These are phyloP conservation scores for Colletotrichum tamarilloi DNA, from an alignment of 2,329 filamentous ascomycete genomes.

Conservation along the genomic window DNA sequence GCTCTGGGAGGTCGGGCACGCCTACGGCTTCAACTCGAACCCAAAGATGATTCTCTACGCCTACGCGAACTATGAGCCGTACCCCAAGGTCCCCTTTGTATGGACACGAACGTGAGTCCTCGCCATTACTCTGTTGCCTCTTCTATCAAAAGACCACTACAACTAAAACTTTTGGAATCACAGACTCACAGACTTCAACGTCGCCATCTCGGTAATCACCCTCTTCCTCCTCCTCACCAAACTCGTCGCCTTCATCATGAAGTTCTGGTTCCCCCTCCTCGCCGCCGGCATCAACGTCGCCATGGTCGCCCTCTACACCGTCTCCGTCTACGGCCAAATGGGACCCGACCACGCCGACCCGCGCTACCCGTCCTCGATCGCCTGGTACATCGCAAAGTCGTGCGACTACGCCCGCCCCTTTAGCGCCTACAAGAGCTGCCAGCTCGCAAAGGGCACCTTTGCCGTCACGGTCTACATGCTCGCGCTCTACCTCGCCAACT, in stretches of 20 bases:
- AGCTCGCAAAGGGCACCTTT: slow-evolving; percentile 75
- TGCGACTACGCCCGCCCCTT: slow-evolving; percentile 70
- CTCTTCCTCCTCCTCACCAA: slow-evolving; percentile 82
- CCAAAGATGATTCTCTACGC: slow-evolving; percentile 77
- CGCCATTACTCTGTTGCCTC: slow-evolving; percentile 5
- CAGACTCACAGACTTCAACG: slow-evolving; percentile 80
- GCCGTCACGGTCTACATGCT: slow-evolving; percentile 74
- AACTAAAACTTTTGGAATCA: too few relatives aligned
- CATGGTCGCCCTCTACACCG: slow-evolving; percentile 71
- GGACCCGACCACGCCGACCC: slow-evolving; percentile 79
- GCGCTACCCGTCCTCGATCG: slow-evolving; percentile 67
- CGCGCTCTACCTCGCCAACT: slow-evolving; percentile 68
- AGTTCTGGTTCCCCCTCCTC: slow-evolving; percentile 75
- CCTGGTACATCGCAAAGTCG: slow-evolving; percentile 81
- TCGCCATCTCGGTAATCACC: slow-evolving; percentile 79
- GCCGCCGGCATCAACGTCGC: slow-evolving; percentile 67
- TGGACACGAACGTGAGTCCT: slow-evolving; percentile 78
- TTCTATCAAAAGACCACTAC: neutral
- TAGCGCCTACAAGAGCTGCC: slow-evolving; percentile 68
- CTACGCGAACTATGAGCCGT: slow-evolving; percentile 75
- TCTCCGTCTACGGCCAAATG: slow-evolving; percentile 77
- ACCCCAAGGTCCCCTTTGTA: slow-evolving; percentile 73
- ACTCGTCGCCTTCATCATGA: slow-evolving; percentile 76
- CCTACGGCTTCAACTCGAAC: slow-evolving; percentile 79
- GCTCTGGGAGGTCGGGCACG: slow-evolving; percentile 78